phyloP scores from a whole-genome alignment of 805 yeast genomes.

The Kodamaea lidongshanica region DNA sequence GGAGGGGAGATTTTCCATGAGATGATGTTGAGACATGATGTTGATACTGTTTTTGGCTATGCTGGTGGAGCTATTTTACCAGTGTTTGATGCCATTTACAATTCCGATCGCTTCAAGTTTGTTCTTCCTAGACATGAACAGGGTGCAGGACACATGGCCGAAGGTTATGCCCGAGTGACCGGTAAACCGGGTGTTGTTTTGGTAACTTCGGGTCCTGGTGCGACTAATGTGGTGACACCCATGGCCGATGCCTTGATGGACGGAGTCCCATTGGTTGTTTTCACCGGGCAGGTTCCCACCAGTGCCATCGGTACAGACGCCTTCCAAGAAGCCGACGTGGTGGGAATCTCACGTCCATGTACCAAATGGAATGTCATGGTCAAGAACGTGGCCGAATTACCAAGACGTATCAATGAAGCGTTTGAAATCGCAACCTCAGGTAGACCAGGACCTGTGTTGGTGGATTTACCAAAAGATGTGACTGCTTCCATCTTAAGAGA shows the following conservation, averaged over 20 bases:
- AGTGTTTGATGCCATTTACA: constrained; percentile 93
- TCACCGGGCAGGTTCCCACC: constrained; percentile 96
- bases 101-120: constrained; percentile 82
- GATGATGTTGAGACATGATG: constrained; percentile 95
- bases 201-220: constrained; percentile 99
- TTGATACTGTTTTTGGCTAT: constrained; percentile 94
- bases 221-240: constrained; percentile 97
- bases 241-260: constrained; percentile 96
- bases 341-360: constrained; percentile 95
- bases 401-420: constrained; percentile 94
- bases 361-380: constrained; percentile 99
- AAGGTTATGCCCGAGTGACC: constrained; percentile 92
- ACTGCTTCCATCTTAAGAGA: constrained; percentile 84
- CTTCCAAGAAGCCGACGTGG: constrained; percentile 97
- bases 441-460: constrained; percentile 97
- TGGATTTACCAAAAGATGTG: constrained; percentile 96
- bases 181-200: constrained; percentile 97
- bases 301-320: constrained; percentile 96
- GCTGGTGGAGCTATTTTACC: constrained; percentile 99
- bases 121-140: constrained; percentile 96
- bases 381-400: constrained; percentile 87
- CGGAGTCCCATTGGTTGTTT: constrained; percentile 95
- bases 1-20: constrained; percentile 99
- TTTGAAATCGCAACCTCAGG: constrained; percentile 95
- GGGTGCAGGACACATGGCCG: constrained; percentile 99